These are phyloP conservation scores for Cerrena zonata DNA, from an alignment of 1,284 basidiomycete genomes.

Conservation along the genomic window DNA sequence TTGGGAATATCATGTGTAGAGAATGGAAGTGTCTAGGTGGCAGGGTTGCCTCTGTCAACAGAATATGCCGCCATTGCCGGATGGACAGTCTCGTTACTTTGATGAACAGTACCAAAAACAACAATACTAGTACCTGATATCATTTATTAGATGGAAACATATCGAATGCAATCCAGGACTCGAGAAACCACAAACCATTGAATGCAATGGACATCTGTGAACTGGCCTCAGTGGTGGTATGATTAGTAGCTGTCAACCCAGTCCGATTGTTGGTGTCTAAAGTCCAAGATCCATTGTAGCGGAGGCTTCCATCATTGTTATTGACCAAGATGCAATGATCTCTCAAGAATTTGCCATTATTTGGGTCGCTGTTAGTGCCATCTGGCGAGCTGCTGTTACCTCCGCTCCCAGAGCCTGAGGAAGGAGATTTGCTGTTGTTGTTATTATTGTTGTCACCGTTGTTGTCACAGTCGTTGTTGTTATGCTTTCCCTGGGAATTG, in stretches of 20 bases:
- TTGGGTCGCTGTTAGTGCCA: neutral
- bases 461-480: no score
- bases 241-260: constrained; percentile 12
- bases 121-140: constrained; percentile 35
- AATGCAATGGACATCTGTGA: constrained; percentile 29
- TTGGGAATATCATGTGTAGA: constrained; percentile 28
- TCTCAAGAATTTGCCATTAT: neutral
- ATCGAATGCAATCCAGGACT: neutral
- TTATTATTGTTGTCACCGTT: neutral
- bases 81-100: constrained; percentile 28
- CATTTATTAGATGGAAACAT: no score
- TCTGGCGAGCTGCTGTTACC: constrained; percentile 4
- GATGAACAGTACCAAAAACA: constrained; percentile 39
- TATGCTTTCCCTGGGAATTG: no score
- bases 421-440: neutral
- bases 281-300: constrained; percentile 34
- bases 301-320: constrained; percentile 17
- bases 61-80: constrained; percentile 37
- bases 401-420: neutral
- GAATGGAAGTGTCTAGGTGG: constrained; percentile 31
- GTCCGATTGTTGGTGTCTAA: constrained; percentile 19
- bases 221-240: constrained; percentile 11
- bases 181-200: constrained; percentile 30
- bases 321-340: constrained; percentile 15
- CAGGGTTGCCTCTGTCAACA: constrained; percentile 29